Conservation (phyloP, 768 basidiomycete species). For the Tephrocybe sp. region DNA sequence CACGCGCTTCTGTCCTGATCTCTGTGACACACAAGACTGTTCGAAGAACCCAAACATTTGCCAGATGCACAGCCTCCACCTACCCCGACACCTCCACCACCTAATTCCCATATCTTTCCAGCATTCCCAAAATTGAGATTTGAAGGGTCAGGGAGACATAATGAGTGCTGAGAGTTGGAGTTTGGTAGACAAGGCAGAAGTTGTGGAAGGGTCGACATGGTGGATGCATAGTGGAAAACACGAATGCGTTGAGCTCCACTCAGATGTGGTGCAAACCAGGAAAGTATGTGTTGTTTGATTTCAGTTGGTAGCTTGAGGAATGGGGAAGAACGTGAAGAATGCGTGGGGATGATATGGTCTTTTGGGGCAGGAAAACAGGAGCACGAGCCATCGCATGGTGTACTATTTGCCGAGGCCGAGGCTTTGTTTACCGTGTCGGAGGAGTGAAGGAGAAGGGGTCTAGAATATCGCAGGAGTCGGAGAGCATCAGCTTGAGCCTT, state of each 20-base stretch:
- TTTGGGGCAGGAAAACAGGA: background rate
- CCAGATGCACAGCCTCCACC: slow-evolving; percentile 30
- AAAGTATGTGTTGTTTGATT: slow-evolving; percentile 56
- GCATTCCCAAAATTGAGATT: slow-evolving; percentile 21
- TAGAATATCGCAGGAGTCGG: slow-evolving; percentile 47
- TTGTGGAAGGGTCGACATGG: slow-evolving; percentile 42
- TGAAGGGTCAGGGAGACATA: slow-evolving; percentile 35
- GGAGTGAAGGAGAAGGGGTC: slow-evolving; percentile 48
- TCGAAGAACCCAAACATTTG: slow-evolving; percentile 37
- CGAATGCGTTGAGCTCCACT: slow-evolving; percentile 55
- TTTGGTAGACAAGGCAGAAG: slow-evolving; percentile 20
- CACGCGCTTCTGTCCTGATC: slow-evolving; percentile 46
- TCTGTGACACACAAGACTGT: slow-evolving; percentile 37
- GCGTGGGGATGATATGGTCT: background rate
- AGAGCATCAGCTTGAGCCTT: slow-evolving; percentile 47
- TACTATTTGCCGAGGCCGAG: background rate
- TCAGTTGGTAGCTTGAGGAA: slow-evolving; percentile 53
- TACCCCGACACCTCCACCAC: slow-evolving; percentile 20
- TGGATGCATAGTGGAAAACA: slow-evolving; percentile 52
- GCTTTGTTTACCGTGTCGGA: background rate
- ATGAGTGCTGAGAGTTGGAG: slow-evolving; percentile 1
- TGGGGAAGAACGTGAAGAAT: slow-evolving; percentile 22
- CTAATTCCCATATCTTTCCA: slow-evolving; percentile 10
- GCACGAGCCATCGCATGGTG: slow-evolving; percentile 4
- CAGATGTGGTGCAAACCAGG: slow-evolving; percentile 56